phyloP scores from a whole-genome alignment of 129 eudicot genomes.

The Deinandra increscens region DNA sequence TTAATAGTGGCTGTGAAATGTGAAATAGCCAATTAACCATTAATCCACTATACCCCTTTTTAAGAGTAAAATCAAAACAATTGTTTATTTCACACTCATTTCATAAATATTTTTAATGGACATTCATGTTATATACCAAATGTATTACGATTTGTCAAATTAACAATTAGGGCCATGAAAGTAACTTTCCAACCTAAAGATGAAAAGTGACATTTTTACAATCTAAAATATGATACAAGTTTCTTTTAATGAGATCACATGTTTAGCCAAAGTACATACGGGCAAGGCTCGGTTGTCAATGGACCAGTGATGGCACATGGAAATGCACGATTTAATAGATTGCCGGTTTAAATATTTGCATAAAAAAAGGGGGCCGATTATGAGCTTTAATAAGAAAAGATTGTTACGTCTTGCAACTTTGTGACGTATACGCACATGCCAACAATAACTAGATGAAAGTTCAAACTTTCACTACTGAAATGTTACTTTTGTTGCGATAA shows the following conservation, averaged over 20 bases:
- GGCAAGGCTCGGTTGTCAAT: neutral
- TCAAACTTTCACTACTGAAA: neutral
- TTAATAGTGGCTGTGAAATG: too few species aligned
- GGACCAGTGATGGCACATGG: constrained; percentile 13
- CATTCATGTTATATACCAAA: too few species aligned
- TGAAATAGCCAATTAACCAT: too few species aligned
- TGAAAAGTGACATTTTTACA: too few species aligned
- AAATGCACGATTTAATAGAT: neutral
- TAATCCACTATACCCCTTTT: too few species aligned
- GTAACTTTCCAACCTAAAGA: too few species aligned
- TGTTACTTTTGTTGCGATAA: constrained; percentile 8
- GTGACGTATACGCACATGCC: constrained; percentile 30
- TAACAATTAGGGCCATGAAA: too few species aligned
- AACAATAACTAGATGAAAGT: constrained; percentile 15
- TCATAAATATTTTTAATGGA: too few species aligned
- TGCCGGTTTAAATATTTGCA: constrained; percentile 8
- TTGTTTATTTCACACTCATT: too few species aligned
- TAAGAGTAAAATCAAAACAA: too few species aligned
- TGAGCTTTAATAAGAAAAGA: constrained; percentile 1
- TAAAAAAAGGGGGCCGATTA: neutral
- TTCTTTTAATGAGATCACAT: neutral
- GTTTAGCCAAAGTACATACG: neutral
- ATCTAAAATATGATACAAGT: neutral
- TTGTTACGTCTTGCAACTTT: neutral
- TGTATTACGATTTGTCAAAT: too few species aligned